These are phyloP conservation scores for Roridomyces roridus DNA, from an alignment of 768 basidiomycete species.

Conservation along the genomic window DNA sequence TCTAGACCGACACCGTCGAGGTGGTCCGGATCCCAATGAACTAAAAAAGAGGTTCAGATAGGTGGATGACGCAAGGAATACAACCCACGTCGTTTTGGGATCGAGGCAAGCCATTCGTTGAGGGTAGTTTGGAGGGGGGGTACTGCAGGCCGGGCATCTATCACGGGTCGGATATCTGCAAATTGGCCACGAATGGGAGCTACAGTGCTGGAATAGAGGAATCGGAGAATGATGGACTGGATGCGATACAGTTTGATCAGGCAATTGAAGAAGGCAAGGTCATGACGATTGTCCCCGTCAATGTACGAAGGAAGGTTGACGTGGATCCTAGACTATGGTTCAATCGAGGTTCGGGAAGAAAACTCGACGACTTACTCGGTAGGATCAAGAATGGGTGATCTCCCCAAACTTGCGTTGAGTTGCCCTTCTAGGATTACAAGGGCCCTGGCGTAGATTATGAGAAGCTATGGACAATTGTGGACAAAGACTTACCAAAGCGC, in stretches of 20 bases:
- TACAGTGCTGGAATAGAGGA: neutral
- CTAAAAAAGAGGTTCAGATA: neutral
- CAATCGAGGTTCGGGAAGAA: neutral
- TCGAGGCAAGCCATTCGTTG: neutral
- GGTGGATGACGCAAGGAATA: neutral
- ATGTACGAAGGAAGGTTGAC: neutral
- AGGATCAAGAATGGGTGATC: neutral
- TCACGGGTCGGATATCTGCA: neutral
- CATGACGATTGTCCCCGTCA: neutral
- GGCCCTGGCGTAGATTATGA: neutral
- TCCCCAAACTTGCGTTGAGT: neutral
- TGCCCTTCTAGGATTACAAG: neutral
- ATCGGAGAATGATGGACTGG: neutral
- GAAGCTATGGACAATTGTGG: no score
- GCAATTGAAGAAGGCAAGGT: slow-evolving; percentile 1
- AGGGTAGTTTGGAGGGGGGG: neutral
- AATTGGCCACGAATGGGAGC: neutral
- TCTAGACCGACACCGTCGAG: neutral
- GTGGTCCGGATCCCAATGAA: neutral
- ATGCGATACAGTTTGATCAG: neutral
- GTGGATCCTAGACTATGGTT: neutral
- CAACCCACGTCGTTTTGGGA: slow-evolving; percentile 2
- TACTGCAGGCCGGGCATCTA: neutral
- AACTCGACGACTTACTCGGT: neutral
- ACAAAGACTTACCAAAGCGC: neutral